Base-by-base conservation (phyloP, 1,139 yeast species). In the Suhomyces bokatorum region DNA sequence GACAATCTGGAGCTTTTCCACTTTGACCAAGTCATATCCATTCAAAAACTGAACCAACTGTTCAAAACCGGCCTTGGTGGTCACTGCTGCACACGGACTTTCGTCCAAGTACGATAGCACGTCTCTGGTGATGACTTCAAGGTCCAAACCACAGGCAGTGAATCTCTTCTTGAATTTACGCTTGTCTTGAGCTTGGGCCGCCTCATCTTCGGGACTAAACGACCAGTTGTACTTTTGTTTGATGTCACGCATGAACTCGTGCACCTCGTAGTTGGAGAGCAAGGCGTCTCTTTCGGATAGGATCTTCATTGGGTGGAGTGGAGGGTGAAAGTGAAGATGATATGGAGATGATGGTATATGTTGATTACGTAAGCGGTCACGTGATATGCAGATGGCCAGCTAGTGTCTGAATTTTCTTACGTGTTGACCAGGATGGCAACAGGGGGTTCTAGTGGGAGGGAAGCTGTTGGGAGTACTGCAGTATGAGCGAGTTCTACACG, bases 1-100 rank as follows among this genome's bases (percentile, higher is more conserved):
- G 47, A 90, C 77, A 31, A 93, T 80, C 64, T 91, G 97, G 34
- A 93, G 69, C 57, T 85, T 83, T 60, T 93, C 99, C 16, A 87
- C 84, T 62, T 88, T 87, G 64, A 87, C 90, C 50, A 93, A 70
- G 29, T 77, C 77, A 52, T 75, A 81, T 28, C 68, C 61, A 49
- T 83, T 78, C 45, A 87, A 69, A 32, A 68, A 71, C 2, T 54
- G 50, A 70, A 89, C 72, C 39, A 88, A 71, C 22, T 67, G 65
- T 4, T 73, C 69, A 47, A 91, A 79, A n/a, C 64, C 66, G 6
- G 75, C 81, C 11, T 63, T 66, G 3, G 75, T 59, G 36, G 75
- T 77, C 15, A 74, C 71, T 0, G 48, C 53, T 0, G 79, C 70
- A 32, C 67, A 59, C 0, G 83, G 75, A 16, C 75, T 65, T 43